Percentiles rank a stretch among this genome's conserved stretches.
Conservation (phyloP, 306 rosid genomes). For the Lathyrus sativus region DNA sequence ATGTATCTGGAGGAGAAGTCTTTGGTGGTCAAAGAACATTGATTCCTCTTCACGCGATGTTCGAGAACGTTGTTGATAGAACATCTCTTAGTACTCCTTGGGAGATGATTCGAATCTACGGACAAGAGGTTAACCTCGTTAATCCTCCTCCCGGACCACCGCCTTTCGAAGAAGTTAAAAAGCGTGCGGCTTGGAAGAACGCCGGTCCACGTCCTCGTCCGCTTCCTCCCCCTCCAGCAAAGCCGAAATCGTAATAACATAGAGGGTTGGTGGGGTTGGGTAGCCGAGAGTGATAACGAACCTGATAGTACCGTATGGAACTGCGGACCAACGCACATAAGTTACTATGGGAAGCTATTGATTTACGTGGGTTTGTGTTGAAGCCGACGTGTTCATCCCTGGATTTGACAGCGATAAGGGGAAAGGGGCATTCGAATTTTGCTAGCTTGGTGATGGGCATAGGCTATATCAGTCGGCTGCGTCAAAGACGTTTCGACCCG, state of each 20-base stretch:
- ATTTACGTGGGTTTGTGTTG: conserved; percentile 76
- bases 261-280: conserved; percentile 99
- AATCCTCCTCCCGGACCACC: conserved; percentile 53
- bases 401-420: conserved; percentile 90
- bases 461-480: conserved; percentile 92
- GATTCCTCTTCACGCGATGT: conserved; percentile 89
- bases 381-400: conserved; percentile 85
- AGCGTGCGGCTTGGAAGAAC: conserved; percentile 73
- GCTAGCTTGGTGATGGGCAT: conserved; percentile 91
- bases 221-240: conserved; percentile 96
- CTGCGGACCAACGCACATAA: conserved; percentile 96
- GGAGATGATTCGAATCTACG: conserved; percentile 81
- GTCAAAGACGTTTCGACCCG: conserved; percentile 76
- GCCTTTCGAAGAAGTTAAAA: conserved; percentile 62
- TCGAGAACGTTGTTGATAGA: conserved; percentile 92
- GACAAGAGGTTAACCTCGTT: conserved; percentile 68
- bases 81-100: conserved; percentile 89
- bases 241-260: conserved; percentile 89
- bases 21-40: conserved; percentile 97
- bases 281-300: conserved; percentile 94
- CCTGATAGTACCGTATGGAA: conserved; percentile 97
- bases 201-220: conserved; percentile 98
- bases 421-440: conserved; percentile 92
- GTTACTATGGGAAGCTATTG: conserved; percentile 92
- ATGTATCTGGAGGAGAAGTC: conserved; percentile 92